Percentiles rank a stretch among this genome's conserved stretches.
phyloP scores from a whole-genome alignment of 2,329 filamentous ascomycete genomes.

The Phaeosphaeriaceae sp. region DNA sequence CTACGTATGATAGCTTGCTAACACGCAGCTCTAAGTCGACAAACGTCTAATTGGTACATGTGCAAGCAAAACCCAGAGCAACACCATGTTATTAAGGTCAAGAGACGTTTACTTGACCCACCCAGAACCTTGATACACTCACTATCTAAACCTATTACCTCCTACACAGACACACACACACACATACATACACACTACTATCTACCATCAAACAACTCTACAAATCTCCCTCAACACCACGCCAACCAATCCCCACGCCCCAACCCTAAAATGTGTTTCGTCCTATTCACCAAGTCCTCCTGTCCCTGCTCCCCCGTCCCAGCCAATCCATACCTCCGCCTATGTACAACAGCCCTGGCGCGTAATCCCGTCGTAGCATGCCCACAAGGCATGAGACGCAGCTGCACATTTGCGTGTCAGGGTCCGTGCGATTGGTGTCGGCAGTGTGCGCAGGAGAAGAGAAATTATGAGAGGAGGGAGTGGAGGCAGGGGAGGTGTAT shows the following conservation, averaged over 20 bases:
- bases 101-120: no score
- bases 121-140: no score
- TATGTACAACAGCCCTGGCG: conserved; percentile 13
- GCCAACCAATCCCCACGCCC: not conserved
- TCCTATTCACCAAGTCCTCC: conserved; percentile 23
- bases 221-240: conserved; percentile 2
- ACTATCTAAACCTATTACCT: no score
- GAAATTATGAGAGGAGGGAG: conserved; percentile 14
- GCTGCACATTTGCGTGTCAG: conserved; percentile 4
- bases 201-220: not conserved
- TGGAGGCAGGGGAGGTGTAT: no score
- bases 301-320: conserved; percentile 37
- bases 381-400: conserved; percentile 17
- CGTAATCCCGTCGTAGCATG: conserved; percentile 18
- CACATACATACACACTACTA: no score
- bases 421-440: conserved; percentile 30
- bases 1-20: conserved; percentile 4
- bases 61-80: not conserved
- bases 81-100: no score
- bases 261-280: conserved; percentile 28
- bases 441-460: conserved; percentile 15
- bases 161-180: no score
- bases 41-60: not conserved
- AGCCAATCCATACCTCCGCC: conserved; percentile 22
- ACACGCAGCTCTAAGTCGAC: not conserved